These are phyloP conservation scores for Roridomyces roridus DNA, from an alignment of 768 basidiomycete species.

Conservation along the genomic window DNA sequence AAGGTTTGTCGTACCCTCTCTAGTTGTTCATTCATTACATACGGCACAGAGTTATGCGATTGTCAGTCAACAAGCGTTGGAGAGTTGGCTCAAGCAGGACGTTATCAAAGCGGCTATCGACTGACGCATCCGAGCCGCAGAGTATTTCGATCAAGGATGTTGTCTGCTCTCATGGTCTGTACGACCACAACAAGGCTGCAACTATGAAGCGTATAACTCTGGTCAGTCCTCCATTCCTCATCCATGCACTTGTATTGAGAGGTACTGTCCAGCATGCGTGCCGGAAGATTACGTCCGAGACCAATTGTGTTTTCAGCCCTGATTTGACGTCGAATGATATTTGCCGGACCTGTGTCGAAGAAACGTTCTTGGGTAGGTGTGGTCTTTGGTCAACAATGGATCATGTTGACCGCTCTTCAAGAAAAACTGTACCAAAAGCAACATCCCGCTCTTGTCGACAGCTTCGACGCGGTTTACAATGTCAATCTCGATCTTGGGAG, in stretches of 20 bases:
- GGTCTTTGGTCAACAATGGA: too few species aligned
- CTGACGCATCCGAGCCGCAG: slow-evolving; percentile 28
- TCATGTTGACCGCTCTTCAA: slow-evolving; percentile 32
- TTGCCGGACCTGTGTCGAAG: slow-evolving; percentile 65
- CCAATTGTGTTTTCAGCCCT: slow-evolving; percentile 56
- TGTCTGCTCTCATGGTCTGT: slow-evolving; percentile 63
- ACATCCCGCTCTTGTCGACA: slow-evolving; percentile 65
- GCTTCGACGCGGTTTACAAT: slow-evolving; percentile 61
- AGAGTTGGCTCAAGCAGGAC: slow-evolving; percentile 61
- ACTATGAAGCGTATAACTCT: slow-evolving; percentile 73
- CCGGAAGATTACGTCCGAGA: slow-evolving; percentile 46
- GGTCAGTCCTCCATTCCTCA: slow-evolving; percentile 40
- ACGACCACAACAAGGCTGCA: slow-evolving; percentile 64
- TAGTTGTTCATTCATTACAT: not conserved
- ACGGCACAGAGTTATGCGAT: slow-evolving; percentile 55
- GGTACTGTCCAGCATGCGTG: slow-evolving; percentile 46
- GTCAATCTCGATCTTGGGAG: slow-evolving; percentile 48
- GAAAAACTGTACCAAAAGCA: slow-evolving; percentile 73
- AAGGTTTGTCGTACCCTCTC: slow-evolving; percentile 46
- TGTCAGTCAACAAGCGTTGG: slow-evolving; percentile 64
- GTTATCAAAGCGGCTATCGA: slow-evolving; percentile 35
- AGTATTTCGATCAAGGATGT: slow-evolving; percentile 52
- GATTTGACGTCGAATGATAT: slow-evolving; percentile 55
- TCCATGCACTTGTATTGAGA: not conserved
- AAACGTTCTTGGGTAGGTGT: slow-evolving; percentile 70